Evolutionary conservation across 2,329 filamentous ascomycete species (phyloP).

Genomic region (Colletotrichum brevisporum): DNA sequence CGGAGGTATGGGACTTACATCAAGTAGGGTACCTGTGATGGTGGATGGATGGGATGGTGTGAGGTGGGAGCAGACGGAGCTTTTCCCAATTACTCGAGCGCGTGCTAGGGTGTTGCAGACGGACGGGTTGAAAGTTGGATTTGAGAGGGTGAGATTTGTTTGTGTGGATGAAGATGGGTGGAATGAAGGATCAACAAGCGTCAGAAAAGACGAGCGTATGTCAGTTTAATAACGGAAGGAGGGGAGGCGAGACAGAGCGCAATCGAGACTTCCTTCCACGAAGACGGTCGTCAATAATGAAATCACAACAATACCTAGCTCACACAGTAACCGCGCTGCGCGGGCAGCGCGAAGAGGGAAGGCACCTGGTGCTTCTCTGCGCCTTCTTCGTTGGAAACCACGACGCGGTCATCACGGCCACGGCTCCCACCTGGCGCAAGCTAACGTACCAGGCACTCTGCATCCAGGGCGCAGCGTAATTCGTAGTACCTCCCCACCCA

Average conservation of each 20-base stretch:
- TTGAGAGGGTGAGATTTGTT: constrained; percentile 13
- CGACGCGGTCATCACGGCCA: constrained; percentile 30
- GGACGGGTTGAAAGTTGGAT: constrained; percentile 1
- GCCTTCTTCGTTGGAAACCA: constrained; percentile 12
- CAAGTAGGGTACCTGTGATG: constrained; percentile 26
- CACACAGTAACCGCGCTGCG: constrained; percentile 25
- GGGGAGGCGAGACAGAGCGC: constrained; percentile 14
- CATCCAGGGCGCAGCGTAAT: constrained; percentile 14
- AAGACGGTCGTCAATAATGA: neutral
- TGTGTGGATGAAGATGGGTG: constrained; percentile 24
- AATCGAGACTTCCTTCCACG: constrained; percentile 11
- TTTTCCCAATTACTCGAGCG: constrained; percentile 30
- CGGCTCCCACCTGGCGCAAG: constrained; percentile 26
- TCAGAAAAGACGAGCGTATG: constrained; percentile 5
- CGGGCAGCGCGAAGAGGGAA: constrained; percentile 8
- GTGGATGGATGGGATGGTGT: too few relatives aligned
- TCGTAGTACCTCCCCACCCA: constrained; percentile 25
- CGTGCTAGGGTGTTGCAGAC: constrained; percentile 5
- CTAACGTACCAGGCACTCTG: neutral
- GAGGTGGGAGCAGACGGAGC: constrained; percentile 14
- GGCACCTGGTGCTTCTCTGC: constrained; percentile 10
- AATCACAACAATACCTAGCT: constrained; percentile 32
- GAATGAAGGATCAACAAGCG: constrained; percentile 14
- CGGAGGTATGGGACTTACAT: constrained; percentile 38
- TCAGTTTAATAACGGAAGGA: constrained; percentile 19